These are phyloP conservation scores for Hypomontagnella submonticulosa DNA, from an alignment of 495 filamentous ascomycete genomes.

Conservation along the genomic window DNA sequence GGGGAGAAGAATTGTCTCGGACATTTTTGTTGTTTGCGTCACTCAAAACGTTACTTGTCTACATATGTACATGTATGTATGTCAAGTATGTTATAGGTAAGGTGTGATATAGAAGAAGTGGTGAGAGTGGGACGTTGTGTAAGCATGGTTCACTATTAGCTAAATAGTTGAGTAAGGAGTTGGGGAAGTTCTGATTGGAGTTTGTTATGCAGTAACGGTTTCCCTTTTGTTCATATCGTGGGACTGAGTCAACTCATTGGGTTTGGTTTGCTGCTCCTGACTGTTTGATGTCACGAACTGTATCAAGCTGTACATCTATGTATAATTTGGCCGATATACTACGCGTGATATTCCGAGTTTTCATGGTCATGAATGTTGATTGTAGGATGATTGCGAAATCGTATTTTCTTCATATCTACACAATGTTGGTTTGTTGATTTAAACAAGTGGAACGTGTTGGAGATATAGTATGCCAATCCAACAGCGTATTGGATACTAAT, in stretches of 20 bases:
- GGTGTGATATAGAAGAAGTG: slow-evolving; percentile 1
- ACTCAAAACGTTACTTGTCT: slow-evolving; percentile 17
- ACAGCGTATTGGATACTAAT: slow-evolving; percentile 11
- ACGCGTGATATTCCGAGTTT: not conserved
- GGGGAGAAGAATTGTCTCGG: slow-evolving; percentile 34
- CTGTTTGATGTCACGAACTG: not conserved
- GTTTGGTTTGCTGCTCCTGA: slow-evolving; percentile 3
- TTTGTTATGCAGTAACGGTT: not conserved
- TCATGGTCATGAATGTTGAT: not conserved
- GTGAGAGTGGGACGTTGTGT: not conserved
- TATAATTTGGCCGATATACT: not conserved
- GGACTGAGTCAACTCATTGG: not conserved
- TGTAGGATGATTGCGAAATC: not conserved
- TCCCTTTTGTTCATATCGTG: not conserved
- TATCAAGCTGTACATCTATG: not conserved
- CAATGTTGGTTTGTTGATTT: slow-evolving; percentile 4
- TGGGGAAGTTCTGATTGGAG: not conserved
- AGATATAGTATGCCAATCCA: slow-evolving; percentile 1
- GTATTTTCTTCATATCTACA: not conserved
- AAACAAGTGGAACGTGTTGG: not conserved
- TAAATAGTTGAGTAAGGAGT: not conserved
- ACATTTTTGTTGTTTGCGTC: slow-evolving; percentile 16
- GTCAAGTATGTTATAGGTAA: slow-evolving; percentile 1
- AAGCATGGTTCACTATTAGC: no score
- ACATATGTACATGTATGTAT: no score